Evolutionary conservation across 495 filamentous ascomycete species (phyloP).

Genomic region (Penicillium ochrochloron): DNA sequence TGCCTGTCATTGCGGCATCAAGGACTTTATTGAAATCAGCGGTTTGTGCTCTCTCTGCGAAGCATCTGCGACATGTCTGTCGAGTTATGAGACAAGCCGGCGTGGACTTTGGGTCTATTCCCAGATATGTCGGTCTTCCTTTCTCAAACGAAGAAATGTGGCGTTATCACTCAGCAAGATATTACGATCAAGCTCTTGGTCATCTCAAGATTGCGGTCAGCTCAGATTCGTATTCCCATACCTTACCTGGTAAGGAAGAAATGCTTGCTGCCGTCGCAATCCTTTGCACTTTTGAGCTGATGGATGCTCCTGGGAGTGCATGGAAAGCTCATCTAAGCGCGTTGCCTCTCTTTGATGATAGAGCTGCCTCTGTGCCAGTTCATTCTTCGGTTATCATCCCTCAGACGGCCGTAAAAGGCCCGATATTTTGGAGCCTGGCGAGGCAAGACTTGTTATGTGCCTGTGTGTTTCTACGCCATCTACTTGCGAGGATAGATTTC

Average conservation of each 20-base stretch:
- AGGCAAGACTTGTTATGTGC: constrained; percentile 7
- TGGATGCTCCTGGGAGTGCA: background rate
- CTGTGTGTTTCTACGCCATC: background rate
- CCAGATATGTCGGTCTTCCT: constrained; percentile 5
- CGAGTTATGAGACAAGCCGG: background rate
- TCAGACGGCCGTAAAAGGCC: background rate
- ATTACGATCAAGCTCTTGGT: constrained; percentile 29
- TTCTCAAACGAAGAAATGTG: constrained; percentile 23
- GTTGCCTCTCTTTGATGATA: background rate
- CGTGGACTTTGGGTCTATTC: background rate
- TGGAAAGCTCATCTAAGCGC: background rate
- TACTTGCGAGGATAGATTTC: background rate
- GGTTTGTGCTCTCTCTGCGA: constrained; percentile 1
- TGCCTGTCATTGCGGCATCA: background rate
- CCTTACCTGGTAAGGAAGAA: background rate
- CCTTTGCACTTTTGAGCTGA: background rate
- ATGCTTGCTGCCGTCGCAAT: background rate
- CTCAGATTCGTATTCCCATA: constrained; percentile 7
- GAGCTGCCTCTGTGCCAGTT: background rate
- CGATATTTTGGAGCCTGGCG: constrained; percentile 2
- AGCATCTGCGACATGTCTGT: constrained; percentile 4
- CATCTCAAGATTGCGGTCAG: constrained; percentile 25
- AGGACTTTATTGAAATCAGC: background rate
- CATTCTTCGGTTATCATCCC: background rate
- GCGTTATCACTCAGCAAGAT: constrained; percentile 26